Conservation (phyloP, 78 protist genomes). For the Cyanophora paradoxa region DNA sequence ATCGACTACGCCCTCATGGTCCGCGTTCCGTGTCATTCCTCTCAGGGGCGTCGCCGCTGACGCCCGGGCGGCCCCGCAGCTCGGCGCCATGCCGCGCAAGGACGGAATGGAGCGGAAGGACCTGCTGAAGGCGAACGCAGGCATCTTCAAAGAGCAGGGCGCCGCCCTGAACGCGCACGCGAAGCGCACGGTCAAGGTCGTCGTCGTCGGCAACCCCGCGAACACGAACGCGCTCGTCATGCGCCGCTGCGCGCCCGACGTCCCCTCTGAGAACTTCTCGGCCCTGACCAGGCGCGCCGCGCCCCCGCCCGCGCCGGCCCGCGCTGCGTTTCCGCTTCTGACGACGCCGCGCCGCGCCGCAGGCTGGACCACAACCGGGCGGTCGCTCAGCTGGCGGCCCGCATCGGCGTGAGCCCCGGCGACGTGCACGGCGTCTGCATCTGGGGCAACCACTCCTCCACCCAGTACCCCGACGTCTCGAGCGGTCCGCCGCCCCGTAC, state of each 20-base stretch:
- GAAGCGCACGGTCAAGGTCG: constrained; percentile 40
- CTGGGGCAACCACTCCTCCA: constrained; percentile 93
- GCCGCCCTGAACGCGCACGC: constrained; percentile 61
- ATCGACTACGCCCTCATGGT: constrained; percentile 57
- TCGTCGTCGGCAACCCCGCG: constrained; percentile 96
- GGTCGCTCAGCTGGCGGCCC: constrained; percentile 7
- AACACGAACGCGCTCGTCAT: constrained; percentile 79
- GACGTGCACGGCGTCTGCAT: constrained; percentile 53
- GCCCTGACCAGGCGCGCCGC: constrained; percentile 85
- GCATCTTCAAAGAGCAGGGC: constrained; percentile 85
- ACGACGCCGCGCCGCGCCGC: too few species aligned
- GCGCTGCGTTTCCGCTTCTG: too few species aligned
- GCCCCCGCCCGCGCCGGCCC: too few species aligned
- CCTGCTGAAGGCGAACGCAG: constrained; percentile 62
- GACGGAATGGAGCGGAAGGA: constrained; percentile 92
- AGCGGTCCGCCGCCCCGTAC: too few species aligned
- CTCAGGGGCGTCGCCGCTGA: too few species aligned
- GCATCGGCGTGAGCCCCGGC: not conserved
- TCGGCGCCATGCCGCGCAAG: constrained; percentile 91
- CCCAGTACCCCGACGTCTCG: constrained; percentile 65
- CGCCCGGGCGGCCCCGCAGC: too few species aligned
- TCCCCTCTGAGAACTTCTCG: constrained; percentile 77
- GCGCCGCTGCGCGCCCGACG: constrained; percentile 47
- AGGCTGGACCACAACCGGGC: constrained; percentile 91
- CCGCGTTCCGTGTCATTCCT: too few species aligned